Percentiles rank a stretch among this genome's conserved stretches.
phyloP scores from a whole-genome alignment of 1,139 yeast genomes.

The Insectozyma bohioensis region DNA sequence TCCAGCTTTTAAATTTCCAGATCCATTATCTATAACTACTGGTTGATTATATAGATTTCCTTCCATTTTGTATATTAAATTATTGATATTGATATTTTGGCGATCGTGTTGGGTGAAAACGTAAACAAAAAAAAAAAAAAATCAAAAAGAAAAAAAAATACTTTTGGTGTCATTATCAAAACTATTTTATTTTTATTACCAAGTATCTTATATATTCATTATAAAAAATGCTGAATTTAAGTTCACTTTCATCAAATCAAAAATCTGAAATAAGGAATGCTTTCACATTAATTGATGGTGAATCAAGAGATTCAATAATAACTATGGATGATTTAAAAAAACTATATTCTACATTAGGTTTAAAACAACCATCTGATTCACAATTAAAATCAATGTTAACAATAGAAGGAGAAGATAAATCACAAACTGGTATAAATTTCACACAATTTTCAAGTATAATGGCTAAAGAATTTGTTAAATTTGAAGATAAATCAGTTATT shows the following conservation, averaged over 20 bases:
- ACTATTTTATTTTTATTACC: no score
- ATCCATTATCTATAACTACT: conserved; percentile 90
- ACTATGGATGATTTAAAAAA: conserved; percentile 57
- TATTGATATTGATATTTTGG: no score
- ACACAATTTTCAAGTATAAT: conserved; percentile 70
- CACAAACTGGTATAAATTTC: conserved; percentile 54
- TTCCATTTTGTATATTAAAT: conserved; percentile 12
- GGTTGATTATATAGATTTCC: conserved; percentile 67
- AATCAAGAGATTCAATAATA: conserved; percentile 68
- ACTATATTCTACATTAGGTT: conserved; percentile 52
- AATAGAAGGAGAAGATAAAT: conserved; percentile 19
- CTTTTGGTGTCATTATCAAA: no score
- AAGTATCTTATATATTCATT: no score
- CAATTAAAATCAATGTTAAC: conserved; percentile 53
- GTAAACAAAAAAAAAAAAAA: conserved; percentile 8
- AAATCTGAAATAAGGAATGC: conserved; percentile 47
- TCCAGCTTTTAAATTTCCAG: conserved; percentile 85
- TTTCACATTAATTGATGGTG: conserved; percentile 75
- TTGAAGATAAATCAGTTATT: conserved; percentile 63
- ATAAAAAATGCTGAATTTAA: conserved; percentile 20
- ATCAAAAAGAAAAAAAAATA: conserved; percentile 2
- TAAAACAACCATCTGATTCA: conserved; percentile 37
- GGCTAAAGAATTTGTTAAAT: conserved; percentile 55
- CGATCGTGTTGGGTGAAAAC: no score
- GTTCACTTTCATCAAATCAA: conserved; percentile 41